Evolutionary conservation across 805 yeast species (phyloP), one percentile per base, ranked within the genome.

Genomic region (Lachancea fermentati): DNA sequence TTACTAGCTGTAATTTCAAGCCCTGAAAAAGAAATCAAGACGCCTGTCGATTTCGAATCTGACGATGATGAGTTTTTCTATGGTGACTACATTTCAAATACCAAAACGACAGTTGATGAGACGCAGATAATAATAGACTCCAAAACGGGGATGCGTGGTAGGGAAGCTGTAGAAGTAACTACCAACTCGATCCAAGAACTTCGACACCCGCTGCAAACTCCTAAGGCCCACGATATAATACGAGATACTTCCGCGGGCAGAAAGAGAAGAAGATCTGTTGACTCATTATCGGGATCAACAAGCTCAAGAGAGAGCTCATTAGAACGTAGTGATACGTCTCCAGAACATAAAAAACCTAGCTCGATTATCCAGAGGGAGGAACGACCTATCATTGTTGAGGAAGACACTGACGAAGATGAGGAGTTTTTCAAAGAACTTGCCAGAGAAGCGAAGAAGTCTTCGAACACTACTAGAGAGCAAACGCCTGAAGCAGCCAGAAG

Each of bases 391-490:
- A 13, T 8, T 7, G 31, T 12, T 5, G 31, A 29, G 6, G 62
- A 51, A 36, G 49, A 51, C n/a, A 22, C 41, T 12, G 57, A 57
- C 19, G 62, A 51, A 36, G 49, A 51, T 24, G 62, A 51, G 31
- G 51, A 46, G 19, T 55, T 55, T 30, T 51, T 55, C 34, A 47
- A 43, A 19, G 56, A 51, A 22, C 37, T 54, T 4, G 48, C 48
- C 8, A 41, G 44, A 19, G 47, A 43, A 29, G 41, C 50, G 3
- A 42, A 43, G 11, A 37, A 41, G n/a, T 19, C 29, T 13, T 33
- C 52, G 3, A 31, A 35, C 12, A 29, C 35, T 1, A 11, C 44
- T 5, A 42, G 37, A 17, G 39, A 45, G 24, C n/a, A 31, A 8
- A 37, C 40, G 5, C 31, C 29, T 8, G 30, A 34, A 18, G 16